Conservation (phyloP, 2,329 filamentous ascomycete genomes). For the Myriosclerotinia curreyana region DNA sequence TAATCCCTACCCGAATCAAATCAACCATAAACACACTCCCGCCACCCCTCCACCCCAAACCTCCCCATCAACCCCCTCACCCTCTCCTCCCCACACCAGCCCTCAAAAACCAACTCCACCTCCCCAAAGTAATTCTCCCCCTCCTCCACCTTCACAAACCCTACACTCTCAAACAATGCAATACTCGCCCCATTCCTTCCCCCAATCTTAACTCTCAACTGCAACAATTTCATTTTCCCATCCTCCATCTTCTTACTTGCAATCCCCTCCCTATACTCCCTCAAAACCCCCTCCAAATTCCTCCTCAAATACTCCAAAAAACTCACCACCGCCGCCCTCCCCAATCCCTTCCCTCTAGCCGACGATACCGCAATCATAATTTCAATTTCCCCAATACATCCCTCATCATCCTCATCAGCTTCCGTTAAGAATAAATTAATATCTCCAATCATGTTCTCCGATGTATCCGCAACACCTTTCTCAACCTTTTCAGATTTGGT, state of each 20-base stretch:
- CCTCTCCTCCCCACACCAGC: slow-evolving; percentile 35
- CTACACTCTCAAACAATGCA: slow-evolving; percentile 57
- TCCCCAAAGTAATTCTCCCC: slow-evolving; percentile 64
- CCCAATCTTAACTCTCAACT: slow-evolving; percentile 61
- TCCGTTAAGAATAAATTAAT: slow-evolving; percentile 75
- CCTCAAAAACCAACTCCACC: slow-evolving; percentile 50
- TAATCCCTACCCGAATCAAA: not conserved
- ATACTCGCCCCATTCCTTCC: slow-evolving; percentile 55
- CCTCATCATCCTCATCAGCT: slow-evolving; percentile 45
- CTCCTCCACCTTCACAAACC: slow-evolving; percentile 51
- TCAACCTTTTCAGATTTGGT: not conserved
- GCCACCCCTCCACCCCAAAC: slow-evolving; percentile 41
- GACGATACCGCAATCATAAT: slow-evolving; percentile 72
- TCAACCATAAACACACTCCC: slow-evolving; percentile 41
- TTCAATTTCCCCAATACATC: slow-evolving; percentile 68
- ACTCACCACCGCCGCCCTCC: slow-evolving; percentile 59
- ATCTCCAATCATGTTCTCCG: slow-evolving; percentile 65
- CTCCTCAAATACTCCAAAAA: slow-evolving; percentile 67
- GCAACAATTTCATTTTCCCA: slow-evolving; percentile 35
- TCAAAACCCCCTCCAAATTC: slow-evolving; percentile 53
- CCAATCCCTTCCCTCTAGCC: slow-evolving; percentile 61
- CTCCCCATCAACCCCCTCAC: slow-evolving; percentile 36
- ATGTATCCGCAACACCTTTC: slow-evolving; percentile 46
- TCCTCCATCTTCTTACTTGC: slow-evolving; percentile 10
- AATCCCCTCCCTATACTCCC: slow-evolving; percentile 47